Evolutionary conservation across 116 monocot species (phyloP), one percentile per base, ranked within the genome.

Genomic region (Zostera marina): DNA sequence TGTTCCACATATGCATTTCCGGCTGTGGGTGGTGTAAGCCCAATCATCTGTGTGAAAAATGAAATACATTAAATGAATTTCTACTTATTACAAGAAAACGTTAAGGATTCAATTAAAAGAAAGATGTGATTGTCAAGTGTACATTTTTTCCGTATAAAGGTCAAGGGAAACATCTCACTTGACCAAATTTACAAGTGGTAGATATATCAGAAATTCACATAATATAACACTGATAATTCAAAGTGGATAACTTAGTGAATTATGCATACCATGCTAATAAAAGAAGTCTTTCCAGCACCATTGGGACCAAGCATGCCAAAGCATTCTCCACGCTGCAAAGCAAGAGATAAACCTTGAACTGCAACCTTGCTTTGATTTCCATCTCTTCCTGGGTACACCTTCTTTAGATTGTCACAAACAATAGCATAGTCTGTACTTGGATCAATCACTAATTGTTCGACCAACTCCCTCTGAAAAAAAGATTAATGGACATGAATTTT

Each of bases 271-370:
- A 83, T 88, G 54, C 71, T 74, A 47, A 88, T 80, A 47, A 88
- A 77, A 38, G 83, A 71, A 11, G 80, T 80, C 60, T 83, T 88
- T 14, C 80, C 83, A 56, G 83, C 80, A 12, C 83, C 88, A 59
- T 83, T 88, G 41, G 88, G 88, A 0, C 88, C 83, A 49, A 88
- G 77, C 55, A 88, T 62, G 19, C 88, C 83, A 54, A 88, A 77
- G 61, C 88, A 88, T 67, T 88, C 83, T 38, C 88, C 83, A 20
- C 58, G 25, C 5, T 72, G 77, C n/a, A 88, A 47, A 61, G 88
- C 83, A 52, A 88, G 76, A 56, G 88, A 88, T 66, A 88, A 59
- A 44, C 72, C 74, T 66, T 47, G 66, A 55, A 88, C 83, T 47
- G 88, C 88, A 65, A 77, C 20, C 52, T 88, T 82, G n/a, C 74